Percentiles rank a stretch among this genome's conserved stretches.
Conservation (phyloP, 1,139 yeast species). For the Lodderomyces parapsilosis region DNA sequence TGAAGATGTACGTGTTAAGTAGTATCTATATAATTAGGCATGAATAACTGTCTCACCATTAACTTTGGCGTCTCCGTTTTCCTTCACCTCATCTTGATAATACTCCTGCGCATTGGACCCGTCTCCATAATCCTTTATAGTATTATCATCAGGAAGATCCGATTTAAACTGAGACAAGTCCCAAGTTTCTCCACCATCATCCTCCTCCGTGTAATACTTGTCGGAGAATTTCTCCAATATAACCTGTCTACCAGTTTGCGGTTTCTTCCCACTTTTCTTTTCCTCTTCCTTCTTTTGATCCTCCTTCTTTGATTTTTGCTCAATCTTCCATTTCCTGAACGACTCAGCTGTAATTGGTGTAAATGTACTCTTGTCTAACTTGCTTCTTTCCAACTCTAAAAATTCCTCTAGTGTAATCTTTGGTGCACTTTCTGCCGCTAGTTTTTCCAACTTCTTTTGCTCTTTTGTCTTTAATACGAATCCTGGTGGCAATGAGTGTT, state of each 20-base stretch:
- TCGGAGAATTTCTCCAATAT: constrained; percentile 74
- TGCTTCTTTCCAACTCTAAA: constrained; percentile 88
- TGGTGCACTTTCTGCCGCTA: constrained; percentile 84
- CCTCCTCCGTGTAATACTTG: constrained; percentile 52
- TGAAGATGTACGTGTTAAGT: constrained; percentile 6
- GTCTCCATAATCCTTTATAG: constrained; percentile 59
- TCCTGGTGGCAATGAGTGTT: constrained; percentile 96
- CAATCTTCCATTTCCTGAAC: constrained; percentile 82
- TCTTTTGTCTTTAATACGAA: constrained; percentile 95
- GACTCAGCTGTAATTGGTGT: constrained; percentile 87
- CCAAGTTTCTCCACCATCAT: constrained; percentile 60
- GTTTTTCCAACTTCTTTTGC: constrained; percentile 84
- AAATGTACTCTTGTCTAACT: constrained; percentile 70
- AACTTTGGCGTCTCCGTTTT: constrained; percentile 4
- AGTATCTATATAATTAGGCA: neutral
- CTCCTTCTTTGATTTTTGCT: constrained; percentile 60
- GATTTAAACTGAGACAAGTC: constrained; percentile 67
- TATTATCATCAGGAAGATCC: constrained; percentile 41
- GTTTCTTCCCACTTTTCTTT: constrained; percentile 43
- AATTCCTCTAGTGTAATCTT: constrained; percentile 94
- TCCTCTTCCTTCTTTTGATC: constrained; percentile 58
- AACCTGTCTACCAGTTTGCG: constrained; percentile 77
- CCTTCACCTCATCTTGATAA: constrained; percentile 18
- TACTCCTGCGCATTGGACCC: constrained; percentile 24
- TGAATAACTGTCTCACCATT: neutral